A percentile compares a stretch with the other conserved stretches of the same genome.
These are phyloP conservation scores for Paulownia fortunei DNA, from an alignment of 257 asterid genomes.

Conservation along the genomic window DNA sequence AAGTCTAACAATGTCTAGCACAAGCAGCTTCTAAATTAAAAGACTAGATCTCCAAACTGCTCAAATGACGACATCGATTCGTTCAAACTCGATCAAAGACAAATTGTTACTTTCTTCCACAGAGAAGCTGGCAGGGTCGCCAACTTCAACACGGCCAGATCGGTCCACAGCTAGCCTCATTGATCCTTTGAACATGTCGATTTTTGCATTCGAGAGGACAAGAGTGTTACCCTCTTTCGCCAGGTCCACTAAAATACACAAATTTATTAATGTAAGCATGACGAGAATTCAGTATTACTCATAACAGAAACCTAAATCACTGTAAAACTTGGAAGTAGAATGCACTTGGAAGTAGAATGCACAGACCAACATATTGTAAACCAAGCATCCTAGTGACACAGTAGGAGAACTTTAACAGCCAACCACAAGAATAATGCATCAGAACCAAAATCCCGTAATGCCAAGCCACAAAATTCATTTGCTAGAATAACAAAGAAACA, in stretches of 20 bases:
- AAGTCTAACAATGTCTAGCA: slow-evolving; percentile 27
- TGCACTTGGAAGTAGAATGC: neutral
- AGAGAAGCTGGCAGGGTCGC: slow-evolving; percentile 53
- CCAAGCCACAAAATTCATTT: neutral
- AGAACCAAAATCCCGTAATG: neutral
- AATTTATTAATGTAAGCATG: slow-evolving; percentile 19
- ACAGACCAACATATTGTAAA: neutral
- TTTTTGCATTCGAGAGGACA: slow-evolving; percentile 63
- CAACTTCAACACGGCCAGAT: slow-evolving; percentile 65
- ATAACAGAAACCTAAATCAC: neutral
- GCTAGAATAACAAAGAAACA: too few relatives aligned
- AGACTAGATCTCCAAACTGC: neutral
- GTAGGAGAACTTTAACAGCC: neutral
- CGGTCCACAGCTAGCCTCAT: slow-evolving; percentile 87
- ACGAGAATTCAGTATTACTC: neutral
- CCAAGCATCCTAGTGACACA: neutral
- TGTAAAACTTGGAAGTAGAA: too few relatives aligned
- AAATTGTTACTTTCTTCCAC: slow-evolving; percentile 66
- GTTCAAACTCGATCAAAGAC: slow-evolving; percentile 80
- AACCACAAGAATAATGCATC: neutral
- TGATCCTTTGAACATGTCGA: slow-evolving; percentile 87
- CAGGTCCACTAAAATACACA: slow-evolving; percentile 57
- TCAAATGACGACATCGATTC: slow-evolving; percentile 69
- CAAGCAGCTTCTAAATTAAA: slow-evolving; percentile 25
- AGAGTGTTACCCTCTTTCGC: slow-evolving; percentile 72